Conservation (phyloP, 331 rosid species). For the Quercus lobata region DNA sequence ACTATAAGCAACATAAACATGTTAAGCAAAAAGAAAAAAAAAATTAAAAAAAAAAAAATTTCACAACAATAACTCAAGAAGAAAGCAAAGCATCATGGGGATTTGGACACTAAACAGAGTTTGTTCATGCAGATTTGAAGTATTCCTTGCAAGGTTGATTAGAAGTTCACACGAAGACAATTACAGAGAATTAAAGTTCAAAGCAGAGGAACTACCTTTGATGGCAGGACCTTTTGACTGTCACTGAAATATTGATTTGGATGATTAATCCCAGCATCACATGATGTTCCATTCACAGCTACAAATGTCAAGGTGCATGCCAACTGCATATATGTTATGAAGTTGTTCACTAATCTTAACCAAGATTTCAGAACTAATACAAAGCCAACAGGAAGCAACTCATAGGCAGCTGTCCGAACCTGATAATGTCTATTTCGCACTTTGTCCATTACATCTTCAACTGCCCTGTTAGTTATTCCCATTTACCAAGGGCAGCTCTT, state of each 20-base stretch:
- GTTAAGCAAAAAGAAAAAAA: too few relatives aligned
- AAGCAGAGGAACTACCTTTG: constrained; percentile 46
- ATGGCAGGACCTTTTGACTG: constrained; percentile 59
- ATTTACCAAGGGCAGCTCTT: constrained; percentile 81
- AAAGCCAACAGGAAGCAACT: constrained; percentile 17
- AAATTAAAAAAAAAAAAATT: too few relatives aligned
- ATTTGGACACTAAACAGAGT: background rate
- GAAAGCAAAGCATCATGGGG: background rate
- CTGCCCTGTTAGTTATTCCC: constrained; percentile 70
- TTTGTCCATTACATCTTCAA: constrained; percentile 79
- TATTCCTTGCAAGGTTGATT: constrained; percentile 4
- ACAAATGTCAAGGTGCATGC: constrained; percentile 96
- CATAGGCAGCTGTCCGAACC: constrained; percentile 29
- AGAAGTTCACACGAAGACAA: background rate
- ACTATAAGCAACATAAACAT: too few relatives aligned
- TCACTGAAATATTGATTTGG: constrained; percentile 94
- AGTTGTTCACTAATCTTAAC: constrained; percentile 17
- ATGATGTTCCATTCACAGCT: constrained; percentile 62
- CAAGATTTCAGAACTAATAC: constrained; percentile 1
- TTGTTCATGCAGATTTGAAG: background rate
- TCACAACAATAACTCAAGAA: too few relatives aligned
- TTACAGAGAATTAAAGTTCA: background rate
- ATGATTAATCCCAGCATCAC: constrained; percentile 96
- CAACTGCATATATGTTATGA: constrained; percentile 47
- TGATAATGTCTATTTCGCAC: constrained; percentile 86